These are phyloP conservation scores for Daedaleopsis nitida DNA, from an alignment of 768 basidiomycete species.

Conservation along the genomic window DNA sequence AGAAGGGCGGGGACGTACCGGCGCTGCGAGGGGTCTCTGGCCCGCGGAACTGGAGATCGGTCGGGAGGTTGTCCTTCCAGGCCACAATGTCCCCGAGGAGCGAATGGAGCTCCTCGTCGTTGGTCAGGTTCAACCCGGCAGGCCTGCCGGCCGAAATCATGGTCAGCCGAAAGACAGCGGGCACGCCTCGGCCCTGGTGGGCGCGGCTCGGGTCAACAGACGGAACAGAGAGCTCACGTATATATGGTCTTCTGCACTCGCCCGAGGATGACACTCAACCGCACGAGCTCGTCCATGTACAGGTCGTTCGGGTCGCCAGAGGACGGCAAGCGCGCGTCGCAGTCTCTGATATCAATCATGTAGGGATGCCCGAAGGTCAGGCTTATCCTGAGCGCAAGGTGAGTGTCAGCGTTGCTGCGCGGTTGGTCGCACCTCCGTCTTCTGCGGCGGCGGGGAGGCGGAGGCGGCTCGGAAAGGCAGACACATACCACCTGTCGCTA, in stretches of 20 bases:
- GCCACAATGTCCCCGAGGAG: conserved; percentile 66
- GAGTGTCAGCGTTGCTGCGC: background rate
- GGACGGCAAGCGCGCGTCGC: conserved; percentile 91
- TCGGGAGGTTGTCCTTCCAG: conserved; percentile 82
- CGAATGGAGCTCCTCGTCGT: conserved; percentile 72
- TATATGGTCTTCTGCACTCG: conserved; percentile 93
- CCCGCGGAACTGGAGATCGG: conserved; percentile 76
- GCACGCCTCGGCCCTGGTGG: conserved; percentile 10
- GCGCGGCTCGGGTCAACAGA: conserved; percentile 10
- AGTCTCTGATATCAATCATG: conserved; percentile 96
- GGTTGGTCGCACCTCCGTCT: background rate
- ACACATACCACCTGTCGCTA: conserved; percentile 83
- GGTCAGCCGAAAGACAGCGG: conserved; percentile 5
- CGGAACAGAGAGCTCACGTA: conserved; percentile 48
- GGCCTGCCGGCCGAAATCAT: conserved; percentile 50
- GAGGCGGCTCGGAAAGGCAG: conserved; percentile 2
- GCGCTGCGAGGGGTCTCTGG: conserved; percentile 63
- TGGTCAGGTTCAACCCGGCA: conserved; percentile 83
- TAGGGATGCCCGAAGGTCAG: conserved; percentile 90
- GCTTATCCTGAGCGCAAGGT: conserved; percentile 61
- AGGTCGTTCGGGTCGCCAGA: conserved; percentile 78
- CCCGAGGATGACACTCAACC: conserved; percentile 89
- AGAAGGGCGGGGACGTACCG: conserved; percentile 46
- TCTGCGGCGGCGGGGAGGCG: background rate
- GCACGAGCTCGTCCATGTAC: conserved; percentile 90